Evolutionary conservation across 2,329 filamentous ascomycete genomes (phyloP).

Genomic region (Nakataea oryzae): DNA sequence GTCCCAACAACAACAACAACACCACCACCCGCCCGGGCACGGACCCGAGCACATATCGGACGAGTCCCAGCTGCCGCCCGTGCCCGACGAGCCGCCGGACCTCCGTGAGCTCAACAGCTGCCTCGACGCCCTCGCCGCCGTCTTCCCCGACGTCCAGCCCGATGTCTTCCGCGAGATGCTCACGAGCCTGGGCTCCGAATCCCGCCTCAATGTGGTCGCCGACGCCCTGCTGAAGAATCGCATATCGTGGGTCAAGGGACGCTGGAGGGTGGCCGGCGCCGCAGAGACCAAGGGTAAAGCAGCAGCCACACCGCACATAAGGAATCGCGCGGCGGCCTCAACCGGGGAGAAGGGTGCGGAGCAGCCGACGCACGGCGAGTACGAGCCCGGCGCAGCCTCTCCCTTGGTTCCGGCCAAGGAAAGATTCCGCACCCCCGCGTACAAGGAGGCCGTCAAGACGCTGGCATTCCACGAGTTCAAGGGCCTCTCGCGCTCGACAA

Average conservation of each 20-base stretch:
- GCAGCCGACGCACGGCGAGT: not conserved
- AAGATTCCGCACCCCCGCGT: constrained; percentile 55
- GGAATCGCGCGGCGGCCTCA: not conserved
- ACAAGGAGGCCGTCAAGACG: constrained; percentile 58
- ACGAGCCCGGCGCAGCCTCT: not conserved
- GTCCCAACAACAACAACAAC: not conserved
- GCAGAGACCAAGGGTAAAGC: constrained; percentile 12
- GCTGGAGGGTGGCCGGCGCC: constrained; percentile 40
- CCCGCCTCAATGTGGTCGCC: constrained; percentile 64
- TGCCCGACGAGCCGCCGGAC: constrained; percentile 44
- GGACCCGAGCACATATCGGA: constrained; percentile 40
- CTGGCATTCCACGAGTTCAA: constrained; percentile 67
- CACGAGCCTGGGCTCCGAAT: constrained; percentile 63
- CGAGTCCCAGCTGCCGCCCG: constrained; percentile 39
- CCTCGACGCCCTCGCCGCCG: constrained; percentile 55
- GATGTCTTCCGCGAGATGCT: constrained; percentile 80
- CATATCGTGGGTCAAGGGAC: constrained; percentile 58
- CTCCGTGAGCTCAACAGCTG: constrained; percentile 60
- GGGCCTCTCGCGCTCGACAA: constrained; percentile 60
- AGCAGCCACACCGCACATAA: not conserved
- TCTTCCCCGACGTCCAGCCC: constrained; percentile 73
- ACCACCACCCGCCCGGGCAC: not conserved
- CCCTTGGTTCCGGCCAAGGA: constrained; percentile 46
- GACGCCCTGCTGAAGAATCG: constrained; percentile 67
- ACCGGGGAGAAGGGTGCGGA: not conserved